These are phyloP conservation scores for Poronia punctata DNA, from an alignment of 495 filamentous ascomycete species.

Conservation along the genomic window DNA sequence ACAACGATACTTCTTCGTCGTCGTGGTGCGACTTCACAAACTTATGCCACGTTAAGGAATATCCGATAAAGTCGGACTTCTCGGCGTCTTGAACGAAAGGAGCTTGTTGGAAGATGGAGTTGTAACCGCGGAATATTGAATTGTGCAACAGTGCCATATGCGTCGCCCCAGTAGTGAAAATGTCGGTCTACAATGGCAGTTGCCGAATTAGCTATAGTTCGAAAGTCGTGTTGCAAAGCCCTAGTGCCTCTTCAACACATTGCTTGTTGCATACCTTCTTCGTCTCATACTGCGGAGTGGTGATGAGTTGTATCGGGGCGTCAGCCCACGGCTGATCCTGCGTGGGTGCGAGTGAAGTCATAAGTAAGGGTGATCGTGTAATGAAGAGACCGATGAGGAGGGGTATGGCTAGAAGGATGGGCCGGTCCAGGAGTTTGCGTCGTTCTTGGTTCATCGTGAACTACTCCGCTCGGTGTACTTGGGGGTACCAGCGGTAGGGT, in stretches of 20 bases:
- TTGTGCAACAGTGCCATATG: constrained; percentile 57
- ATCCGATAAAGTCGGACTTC: constrained; percentile 44
- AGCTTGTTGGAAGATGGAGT: constrained; percentile 51
- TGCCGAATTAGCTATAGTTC: no score
- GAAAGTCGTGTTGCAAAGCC: not conserved
- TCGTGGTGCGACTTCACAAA: constrained; percentile 50
- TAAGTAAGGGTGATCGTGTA: constrained; percentile 35
- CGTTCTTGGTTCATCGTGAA: constrained; percentile 8
- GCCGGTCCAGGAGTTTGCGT: constrained; percentile 17
- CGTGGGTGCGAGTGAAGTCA: constrained; percentile 27
- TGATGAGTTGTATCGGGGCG: constrained; percentile 40
- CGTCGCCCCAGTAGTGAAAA: constrained; percentile 46
- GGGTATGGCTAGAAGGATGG: constrained; percentile 26
- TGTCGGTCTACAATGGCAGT: constrained; percentile 38
- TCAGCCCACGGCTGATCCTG: constrained; percentile 41
- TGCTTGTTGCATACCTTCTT: constrained; percentile 26
- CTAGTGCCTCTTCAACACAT: not conserved
- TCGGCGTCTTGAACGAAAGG: constrained; percentile 34
- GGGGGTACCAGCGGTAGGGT: not conserved
- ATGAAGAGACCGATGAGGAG: constrained; percentile 33
- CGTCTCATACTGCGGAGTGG: constrained; percentile 39
- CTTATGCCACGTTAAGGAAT: constrained; percentile 42
- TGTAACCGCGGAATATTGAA: constrained; percentile 51
- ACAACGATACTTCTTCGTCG: constrained; percentile 45
- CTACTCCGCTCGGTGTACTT: not conserved